phyloP scores from a whole-genome alignment of 2,329 filamentous ascomycete genomes.

The Amphichorda felina region DNA sequence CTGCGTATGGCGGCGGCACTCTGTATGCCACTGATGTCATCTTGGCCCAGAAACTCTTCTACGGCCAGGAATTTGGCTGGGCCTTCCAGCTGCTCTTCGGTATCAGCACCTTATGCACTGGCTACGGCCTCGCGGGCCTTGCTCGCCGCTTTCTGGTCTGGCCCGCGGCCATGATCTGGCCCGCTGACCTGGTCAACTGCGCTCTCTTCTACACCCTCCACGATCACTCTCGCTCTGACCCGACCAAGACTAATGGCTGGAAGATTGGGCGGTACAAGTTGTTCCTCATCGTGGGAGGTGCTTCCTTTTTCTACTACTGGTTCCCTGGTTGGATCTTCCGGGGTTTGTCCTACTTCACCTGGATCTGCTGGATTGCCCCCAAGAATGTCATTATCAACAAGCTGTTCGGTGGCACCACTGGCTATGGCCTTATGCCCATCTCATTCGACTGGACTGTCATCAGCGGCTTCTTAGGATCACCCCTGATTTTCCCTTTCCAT shows the following conservation, averaged over 20 bases:
- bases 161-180: constrained; percentile 48
- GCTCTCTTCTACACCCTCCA: constrained; percentile 37
- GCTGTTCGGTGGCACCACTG: constrained; percentile 46
- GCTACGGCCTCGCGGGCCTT: constrained; percentile 44
- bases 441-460: constrained; percentile 42
- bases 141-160: constrained; percentile 39
- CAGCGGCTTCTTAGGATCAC: constrained; percentile 35
- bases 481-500: constrained; percentile 38
- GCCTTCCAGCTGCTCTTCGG: constrained; percentile 42
- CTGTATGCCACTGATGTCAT: constrained; percentile 43
- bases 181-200: constrained; percentile 39
- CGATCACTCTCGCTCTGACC: constrained; percentile 32
- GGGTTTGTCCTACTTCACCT: constrained; percentile 50
- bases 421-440: constrained; percentile 47
- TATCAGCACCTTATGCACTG: constrained; percentile 42
- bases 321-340: constrained; percentile 52
- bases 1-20: constrained; percentile 44
- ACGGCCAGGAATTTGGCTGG: constrained; percentile 41
- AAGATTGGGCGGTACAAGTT: constrained; percentile 49
- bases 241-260: constrained; percentile 46
- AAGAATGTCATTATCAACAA: constrained; percentile 49
- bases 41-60: constrained; percentile 41
- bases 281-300: constrained; percentile 44
- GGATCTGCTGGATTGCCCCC: constrained; percentile 50
- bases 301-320: constrained; percentile 44